Evolutionary conservation across 768 basidiomycete species (phyloP), one percentile per base, ranked within the genome.

Genomic region (Gymnopilus junonius): DNA sequence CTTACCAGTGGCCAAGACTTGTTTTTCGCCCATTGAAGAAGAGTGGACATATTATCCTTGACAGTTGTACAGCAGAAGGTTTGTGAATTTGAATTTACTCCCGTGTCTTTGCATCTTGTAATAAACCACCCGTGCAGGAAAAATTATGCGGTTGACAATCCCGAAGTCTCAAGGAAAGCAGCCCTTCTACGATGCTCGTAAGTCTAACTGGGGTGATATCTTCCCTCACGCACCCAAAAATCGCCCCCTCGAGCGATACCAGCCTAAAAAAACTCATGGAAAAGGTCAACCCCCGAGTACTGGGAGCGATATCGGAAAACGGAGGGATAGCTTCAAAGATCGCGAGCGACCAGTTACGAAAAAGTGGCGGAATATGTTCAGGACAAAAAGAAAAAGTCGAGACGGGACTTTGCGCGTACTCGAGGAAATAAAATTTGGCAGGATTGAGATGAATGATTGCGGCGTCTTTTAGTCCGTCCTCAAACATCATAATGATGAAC

Each of bases 81-180:
- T 60, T 63, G 80, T 71, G n/a, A 6, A 40, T n/a, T 23, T 34
- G 35, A 3, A 31, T 29, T 14, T 29, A 7, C 45, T 46, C n/a
- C n/a, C 39, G n/a, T 11, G 34, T 17, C 11, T n/a, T 27, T 61
- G 12, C 57, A 27, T 63, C 27, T 6, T 21, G 58, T 55, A 55
- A 17, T 61, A 46, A 10, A 34, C 27, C 40, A n/a, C n/a, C n/a
- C n/a, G 37, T 55, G n/a, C 69, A 97, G 97, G 92, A 32, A 89
- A 93, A 76, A 91, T 99, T 50, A 91, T 95, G 85, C 89, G 97
- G 5, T 79, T 96, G 75, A 97, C 92, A 4, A 88, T 97, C 39
- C 93, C 97, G 0, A 95, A 88, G 68, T 96, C 94, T 2, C 95
- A 96, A 77, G 95, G 95, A n/a, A 96, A 94, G 74, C 95, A 98